phyloP scores from a whole-genome alignment of 2,329 filamentous ascomycete genomes.

The Claviceps sp. region DNA sequence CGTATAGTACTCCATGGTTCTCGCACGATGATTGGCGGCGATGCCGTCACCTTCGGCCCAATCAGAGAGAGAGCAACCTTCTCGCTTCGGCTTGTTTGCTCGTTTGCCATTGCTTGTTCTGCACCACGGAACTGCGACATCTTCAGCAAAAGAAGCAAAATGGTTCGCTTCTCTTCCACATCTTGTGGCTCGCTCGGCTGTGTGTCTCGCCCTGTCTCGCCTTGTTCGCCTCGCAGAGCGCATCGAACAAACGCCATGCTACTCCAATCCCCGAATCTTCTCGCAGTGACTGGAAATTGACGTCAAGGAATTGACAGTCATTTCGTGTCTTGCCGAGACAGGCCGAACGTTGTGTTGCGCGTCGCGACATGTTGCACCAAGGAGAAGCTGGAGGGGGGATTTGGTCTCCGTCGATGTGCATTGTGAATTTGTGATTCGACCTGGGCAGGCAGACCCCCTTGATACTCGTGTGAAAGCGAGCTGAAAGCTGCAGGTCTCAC shows the following conservation, averaged over 20 bases:
- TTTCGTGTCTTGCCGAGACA: no score
- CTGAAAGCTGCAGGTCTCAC: constrained; percentile 7
- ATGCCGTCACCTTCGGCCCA: constrained; percentile 1
- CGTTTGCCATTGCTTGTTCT: not conserved
- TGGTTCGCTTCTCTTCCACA: not conserved
- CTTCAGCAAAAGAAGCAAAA: not conserved
- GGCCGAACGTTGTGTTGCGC: no score
- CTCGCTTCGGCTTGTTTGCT: not conserved
- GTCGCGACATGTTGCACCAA: no score
- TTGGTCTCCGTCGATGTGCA: not conserved
- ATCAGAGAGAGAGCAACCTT: not conserved
- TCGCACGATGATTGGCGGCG: constrained; percentile 2
- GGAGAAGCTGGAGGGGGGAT: not conserved
- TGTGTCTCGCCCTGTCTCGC: constrained; percentile 6
- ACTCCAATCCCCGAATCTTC: no score
- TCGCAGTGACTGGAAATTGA: no score
- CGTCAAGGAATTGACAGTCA: no score
- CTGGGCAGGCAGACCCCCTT: not conserved
- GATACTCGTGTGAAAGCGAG: constrained; percentile 2
- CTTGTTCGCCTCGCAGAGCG: not conserved
- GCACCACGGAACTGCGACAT: not conserved
- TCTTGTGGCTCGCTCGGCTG: constrained; percentile 4
- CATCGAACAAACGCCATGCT: no score
- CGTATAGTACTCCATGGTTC: constrained; percentile 3
- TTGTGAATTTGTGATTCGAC: not conserved